phyloP scores from a whole-genome alignment of 176 grass and related monocot genomes.

The Pontederia paniculata region DNA sequence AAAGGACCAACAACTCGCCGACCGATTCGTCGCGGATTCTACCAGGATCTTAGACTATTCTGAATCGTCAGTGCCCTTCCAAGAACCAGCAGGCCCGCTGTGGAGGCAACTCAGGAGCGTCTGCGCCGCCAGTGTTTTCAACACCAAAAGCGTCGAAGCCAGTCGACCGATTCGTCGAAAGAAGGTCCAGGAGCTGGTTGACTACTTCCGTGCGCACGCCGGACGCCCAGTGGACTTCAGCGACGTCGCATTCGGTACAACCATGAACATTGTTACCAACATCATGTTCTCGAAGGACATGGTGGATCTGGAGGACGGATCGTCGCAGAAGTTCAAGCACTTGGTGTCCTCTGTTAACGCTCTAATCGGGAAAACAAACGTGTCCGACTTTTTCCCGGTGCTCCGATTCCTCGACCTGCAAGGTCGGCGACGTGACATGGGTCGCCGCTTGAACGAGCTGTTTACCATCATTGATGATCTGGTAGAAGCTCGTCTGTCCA shows the following conservation, averaged over 20 bases:
- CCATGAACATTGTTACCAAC: slow-evolving; percentile 25
- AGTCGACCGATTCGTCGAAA: background rate
- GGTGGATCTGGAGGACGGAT: slow-evolving; percentile 11
- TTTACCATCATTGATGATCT: slow-evolving; percentile 16
- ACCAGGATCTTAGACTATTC: slow-evolving; percentile 27
- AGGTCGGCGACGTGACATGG: slow-evolving; percentile 5
- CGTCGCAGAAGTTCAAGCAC: slow-evolving; percentile 4
- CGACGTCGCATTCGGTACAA: slow-evolving; percentile 3
- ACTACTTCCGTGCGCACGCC: background rate
- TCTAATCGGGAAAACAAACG: slow-evolving; percentile 5
- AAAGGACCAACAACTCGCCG: slow-evolving; percentile 17
- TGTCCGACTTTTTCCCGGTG: slow-evolving; percentile 32
- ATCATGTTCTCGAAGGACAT: slow-evolving; percentile 24
- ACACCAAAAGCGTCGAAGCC: background rate
- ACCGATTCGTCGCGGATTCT: background rate
- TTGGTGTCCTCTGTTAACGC: slow-evolving; percentile 5
- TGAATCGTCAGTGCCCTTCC: slow-evolving; percentile 33
- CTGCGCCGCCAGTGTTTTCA: background rate
- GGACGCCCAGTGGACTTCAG: background rate
- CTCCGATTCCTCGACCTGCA: slow-evolving; percentile 28
- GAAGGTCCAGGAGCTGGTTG: background rate
- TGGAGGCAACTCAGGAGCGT: slow-evolving; percentile 35
- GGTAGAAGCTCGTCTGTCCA: background rate
- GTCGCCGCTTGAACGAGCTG: background rate
- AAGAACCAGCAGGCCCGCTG: slow-evolving; percentile 29